Conservation (phyloP, 345 rosid species). For the Linum trigynum region DNA sequence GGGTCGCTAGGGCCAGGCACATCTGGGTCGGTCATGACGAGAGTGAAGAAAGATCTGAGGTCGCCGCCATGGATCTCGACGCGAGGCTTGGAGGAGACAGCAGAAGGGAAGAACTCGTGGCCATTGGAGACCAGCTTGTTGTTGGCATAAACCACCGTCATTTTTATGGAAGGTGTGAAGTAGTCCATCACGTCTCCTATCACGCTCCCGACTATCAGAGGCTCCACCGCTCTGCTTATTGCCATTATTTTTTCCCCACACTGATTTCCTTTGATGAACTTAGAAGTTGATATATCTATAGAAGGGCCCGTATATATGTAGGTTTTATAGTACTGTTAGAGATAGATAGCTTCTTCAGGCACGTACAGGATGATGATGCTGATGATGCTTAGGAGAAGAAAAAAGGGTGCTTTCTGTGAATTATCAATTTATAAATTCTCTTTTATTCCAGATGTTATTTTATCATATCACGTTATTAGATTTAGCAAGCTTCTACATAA, state of each 20-base stretch:
- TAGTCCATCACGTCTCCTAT: slow-evolving; percentile 33
- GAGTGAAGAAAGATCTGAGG: slow-evolving; percentile 54
- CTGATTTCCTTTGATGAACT: not conserved
- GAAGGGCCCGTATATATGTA: not conserved
- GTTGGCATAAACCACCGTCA: slow-evolving; percentile 21
- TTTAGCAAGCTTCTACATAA: no score
- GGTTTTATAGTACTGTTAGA: not conserved
- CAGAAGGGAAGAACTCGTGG: slow-evolving; percentile 30
- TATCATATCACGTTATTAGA: no score
- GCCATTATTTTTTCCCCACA: not conserved
- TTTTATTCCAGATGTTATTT: no score
- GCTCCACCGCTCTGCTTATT: slow-evolving; percentile 1
- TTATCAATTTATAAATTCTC: no score
- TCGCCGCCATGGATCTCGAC: slow-evolving; percentile 35
- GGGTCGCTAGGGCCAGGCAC: slow-evolving; percentile 74
- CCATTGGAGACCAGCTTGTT: slow-evolving; percentile 28
- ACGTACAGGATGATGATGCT: not conserved
- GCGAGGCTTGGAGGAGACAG: slow-evolving; percentile 24
- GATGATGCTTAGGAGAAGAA: not conserved
- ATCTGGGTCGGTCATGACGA: slow-evolving; percentile 70
- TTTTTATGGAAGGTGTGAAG: slow-evolving; percentile 23
- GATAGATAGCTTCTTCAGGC: not conserved
- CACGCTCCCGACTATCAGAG: slow-evolving; percentile 33
- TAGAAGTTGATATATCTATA: not conserved
- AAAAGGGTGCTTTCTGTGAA: not conserved